Evolutionary conservation across 768 basidiomycete species (phyloP), one percentile per base, ranked within the genome.

Genomic region (Amanita pseudoporphyria): DNA sequence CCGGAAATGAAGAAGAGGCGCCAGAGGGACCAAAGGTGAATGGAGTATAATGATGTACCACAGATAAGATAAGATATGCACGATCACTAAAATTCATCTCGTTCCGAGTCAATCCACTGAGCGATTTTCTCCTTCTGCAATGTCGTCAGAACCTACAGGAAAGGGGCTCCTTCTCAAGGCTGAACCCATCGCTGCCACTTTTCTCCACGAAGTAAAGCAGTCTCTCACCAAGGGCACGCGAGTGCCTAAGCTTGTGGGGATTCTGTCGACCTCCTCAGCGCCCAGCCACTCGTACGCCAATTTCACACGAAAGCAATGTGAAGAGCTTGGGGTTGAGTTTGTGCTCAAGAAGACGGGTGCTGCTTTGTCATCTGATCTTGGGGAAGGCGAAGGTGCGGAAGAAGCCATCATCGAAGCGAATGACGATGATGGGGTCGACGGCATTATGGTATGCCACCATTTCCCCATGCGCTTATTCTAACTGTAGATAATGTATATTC

Each of bases 341-440:
- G 81, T 88, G 45, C 71, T 99, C 52, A 81, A 79, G 58, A 71
- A 68, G 52, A 82, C 81, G 6, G 90, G 87, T 0, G 75, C 78
- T 4, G 82, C 82, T 3, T 65, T 73, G 19, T 72, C 73, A 19
- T 70, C 68, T 3, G 72, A 75, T 62, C 67, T 79, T 5, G 78
- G 71, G 0, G 86, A 88, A 39, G 89, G 89, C 0, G 90, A 93
- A 26, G 93, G 89, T 9, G 92, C 93, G 6, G 96, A 99, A 64
- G 89, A 95, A 64, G 94, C 88, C 6, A 95, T 98, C 56, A 83
- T 97, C 28, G 88, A 92, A 59, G 92, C 94, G 6, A 99, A 99
- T 60, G 86, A 87, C 53, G 93, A 98, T 60, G 69, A 71, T 12
- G 72, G 70, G 49, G 79, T 95, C 9, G 81, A 95, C 66, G 95